phyloP scores from a whole-genome alignment of 2,329 filamentous ascomycete species.

The Monosporascus sp. region DNA sequence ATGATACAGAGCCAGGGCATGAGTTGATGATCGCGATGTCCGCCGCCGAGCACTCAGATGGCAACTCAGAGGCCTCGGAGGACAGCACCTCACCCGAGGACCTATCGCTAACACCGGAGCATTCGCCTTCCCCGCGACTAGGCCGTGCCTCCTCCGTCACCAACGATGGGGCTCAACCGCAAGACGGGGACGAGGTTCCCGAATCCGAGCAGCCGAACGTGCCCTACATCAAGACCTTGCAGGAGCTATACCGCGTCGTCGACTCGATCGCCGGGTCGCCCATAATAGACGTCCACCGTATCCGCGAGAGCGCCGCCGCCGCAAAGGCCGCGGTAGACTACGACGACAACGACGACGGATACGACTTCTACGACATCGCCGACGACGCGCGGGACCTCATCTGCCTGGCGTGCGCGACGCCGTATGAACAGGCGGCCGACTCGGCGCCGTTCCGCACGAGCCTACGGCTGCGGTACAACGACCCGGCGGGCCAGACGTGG shows the following conservation, averaged over 20 bases:
- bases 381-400: slow-evolving; percentile 18
- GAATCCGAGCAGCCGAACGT: not conserved
- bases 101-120: not conserved
- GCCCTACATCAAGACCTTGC: not conserved
- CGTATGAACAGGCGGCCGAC: slow-evolving; percentile 17
- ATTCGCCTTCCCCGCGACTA: not conserved
- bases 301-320: not conserved
- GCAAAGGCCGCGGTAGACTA: not conserved
- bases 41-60: too few relatives aligned
- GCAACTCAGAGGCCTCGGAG: not conserved
- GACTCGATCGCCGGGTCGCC: not conserved
- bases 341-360: not conserved
- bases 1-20: too few relatives aligned
- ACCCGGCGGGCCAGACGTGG: slow-evolving; percentile 19
- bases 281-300: not conserved
- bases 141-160: not conserved
- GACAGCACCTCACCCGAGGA: not conserved
- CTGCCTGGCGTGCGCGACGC: slow-evolving; percentile 20
- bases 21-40: too few relatives aligned
- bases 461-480: slow-evolving; percentile 18
- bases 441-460: slow-evolving; percentile 21
- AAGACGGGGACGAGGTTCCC: too few relatives aligned
- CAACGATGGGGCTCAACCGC: not conserved
- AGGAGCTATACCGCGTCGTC: not conserved
- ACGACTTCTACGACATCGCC: not conserved